Base-by-base conservation (phyloP, 306 rosid species). In the Lithocarpus polystachyus region DNA sequence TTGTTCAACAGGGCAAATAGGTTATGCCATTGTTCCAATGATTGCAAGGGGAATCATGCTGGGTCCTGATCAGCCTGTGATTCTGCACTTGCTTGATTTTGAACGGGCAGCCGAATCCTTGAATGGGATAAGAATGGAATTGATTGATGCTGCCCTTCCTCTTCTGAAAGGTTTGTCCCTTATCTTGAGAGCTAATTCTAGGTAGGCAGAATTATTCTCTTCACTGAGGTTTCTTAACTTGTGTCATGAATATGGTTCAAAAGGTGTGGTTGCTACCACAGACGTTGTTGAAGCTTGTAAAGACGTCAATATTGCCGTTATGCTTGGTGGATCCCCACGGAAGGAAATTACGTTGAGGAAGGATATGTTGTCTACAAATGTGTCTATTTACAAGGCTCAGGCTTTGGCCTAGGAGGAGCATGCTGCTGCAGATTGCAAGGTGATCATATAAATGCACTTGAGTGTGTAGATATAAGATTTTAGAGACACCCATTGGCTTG, bases 321-420 rank as follows among this genome's bases (percentile, higher is more conserved):
- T 92, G 93, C 83, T 92, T 23, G 96, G 93, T 64, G 97, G 97
- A 60, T 84, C 88, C 76, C 92, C 87, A 0, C 28, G 91, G 57
- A 92, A 89, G 72, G 97, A 92, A 89, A 96, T 93, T 80, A 88
- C 88, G 91, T 93, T 89, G 82, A 90, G 97, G 71, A 92, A 90
- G 78, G 93, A 89, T 82, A 87, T 92, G 53, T 85, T 92, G 92
- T 86, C 96, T 0, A 89, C 84, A 62, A 92, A 90, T 83, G 96
- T 89, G 0, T 90, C 89, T 0, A 90, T 90, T 61, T 92, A 89
- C 84, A 90, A 90, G 88, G 90, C 88, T 73, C 97, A 90, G 52
- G 97, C 93, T 77, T 86, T 92, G 14, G 91, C 92, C 53, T 74
- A 90, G 29, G 97, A 92, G 80, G 1, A 89, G 48, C 84, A 90